Percentiles rank a stretch among this genome's conserved stretches.
Conservation (phyloP, 2,329 filamentous ascomycete genomes). For the Didymosphaeria variabile region DNA sequence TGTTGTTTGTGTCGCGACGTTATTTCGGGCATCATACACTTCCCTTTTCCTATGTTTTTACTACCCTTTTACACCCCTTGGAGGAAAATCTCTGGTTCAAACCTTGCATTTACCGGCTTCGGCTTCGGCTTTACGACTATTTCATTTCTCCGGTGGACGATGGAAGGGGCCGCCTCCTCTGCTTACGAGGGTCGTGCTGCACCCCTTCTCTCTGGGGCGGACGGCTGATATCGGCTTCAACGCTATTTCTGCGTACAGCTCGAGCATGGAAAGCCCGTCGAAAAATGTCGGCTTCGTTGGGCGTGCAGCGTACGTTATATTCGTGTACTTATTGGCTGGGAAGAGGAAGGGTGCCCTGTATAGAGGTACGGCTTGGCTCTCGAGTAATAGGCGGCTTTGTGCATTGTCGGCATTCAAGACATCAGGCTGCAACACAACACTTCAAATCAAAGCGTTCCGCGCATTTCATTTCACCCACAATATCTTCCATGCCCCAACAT, state of each 20-base stretch:
- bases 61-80: conserved; percentile 12
- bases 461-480: background rate
- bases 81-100: conserved; percentile 17
- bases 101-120: conserved; percentile 25
- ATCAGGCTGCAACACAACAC: background rate
- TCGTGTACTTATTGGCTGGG: conserved; percentile 19
- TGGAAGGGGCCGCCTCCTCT: background rate
- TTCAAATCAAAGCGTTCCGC: conserved; percentile 11
- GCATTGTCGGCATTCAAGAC: conserved; percentile 6
- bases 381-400: conserved; percentile 6
- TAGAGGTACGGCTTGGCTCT: background rate
- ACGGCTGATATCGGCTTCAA: background rate
- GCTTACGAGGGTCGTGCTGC: background rate
- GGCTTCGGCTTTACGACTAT: conserved; percentile 17
- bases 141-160: conserved; percentile 7
- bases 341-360: background rate
- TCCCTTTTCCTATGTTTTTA: conserved; percentile 14
- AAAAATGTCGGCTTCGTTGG: background rate
- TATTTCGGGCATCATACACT: conserved; percentile 6
- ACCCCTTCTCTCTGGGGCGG: background rate
- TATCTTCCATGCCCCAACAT: background rate
- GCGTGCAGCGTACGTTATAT: conserved; percentile 8
- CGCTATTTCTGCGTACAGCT: background rate
- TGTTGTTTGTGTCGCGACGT: conserved; percentile 1
- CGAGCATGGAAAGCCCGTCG: background rate